A percentile compares a stretch with the other conserved stretches of the same genome.
phyloP scores from a whole-genome alignment of 257 asterid genomes.

The Solanum piurae region DNA sequence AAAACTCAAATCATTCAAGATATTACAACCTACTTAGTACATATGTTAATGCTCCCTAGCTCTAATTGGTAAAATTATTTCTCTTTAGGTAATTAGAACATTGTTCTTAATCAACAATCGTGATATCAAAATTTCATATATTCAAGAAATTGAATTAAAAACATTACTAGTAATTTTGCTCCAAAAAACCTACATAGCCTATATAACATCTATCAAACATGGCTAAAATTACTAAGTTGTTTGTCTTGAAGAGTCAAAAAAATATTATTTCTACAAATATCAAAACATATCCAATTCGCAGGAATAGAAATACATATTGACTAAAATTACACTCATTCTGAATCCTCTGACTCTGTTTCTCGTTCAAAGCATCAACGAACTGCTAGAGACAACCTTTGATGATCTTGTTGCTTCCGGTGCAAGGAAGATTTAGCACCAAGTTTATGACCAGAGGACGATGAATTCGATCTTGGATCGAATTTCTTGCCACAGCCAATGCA shows the following conservation, averaged over 20 bases:
- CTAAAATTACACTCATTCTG: neutral
- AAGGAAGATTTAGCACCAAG: neutral
- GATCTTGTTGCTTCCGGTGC: neutral
- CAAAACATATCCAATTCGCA: neutral
- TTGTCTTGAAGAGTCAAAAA: neutral
- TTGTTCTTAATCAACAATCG: neutral
- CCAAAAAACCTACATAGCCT: neutral
- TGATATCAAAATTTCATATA: neutral
- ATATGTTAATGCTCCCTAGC: neutral
- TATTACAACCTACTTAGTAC: neutral
- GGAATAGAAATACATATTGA: neutral
- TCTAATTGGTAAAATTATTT: neutral
- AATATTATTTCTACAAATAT: neutral
- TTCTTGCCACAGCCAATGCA: constrained; percentile 4
- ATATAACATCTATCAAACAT: neutral
- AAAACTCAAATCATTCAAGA: too few relatives aligned
- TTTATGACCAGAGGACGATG: neutral
- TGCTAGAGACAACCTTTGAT: neutral
- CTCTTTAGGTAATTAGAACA: neutral
- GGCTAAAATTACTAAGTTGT: neutral
- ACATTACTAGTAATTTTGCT: neutral
- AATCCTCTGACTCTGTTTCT: neutral
- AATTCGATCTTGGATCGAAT: neutral
- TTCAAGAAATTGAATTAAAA: neutral
- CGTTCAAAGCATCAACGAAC: neutral